Conservation (phyloP, 2,329 filamentous ascomycete genomes). For the Tolypocladium endophyticum region DNA sequence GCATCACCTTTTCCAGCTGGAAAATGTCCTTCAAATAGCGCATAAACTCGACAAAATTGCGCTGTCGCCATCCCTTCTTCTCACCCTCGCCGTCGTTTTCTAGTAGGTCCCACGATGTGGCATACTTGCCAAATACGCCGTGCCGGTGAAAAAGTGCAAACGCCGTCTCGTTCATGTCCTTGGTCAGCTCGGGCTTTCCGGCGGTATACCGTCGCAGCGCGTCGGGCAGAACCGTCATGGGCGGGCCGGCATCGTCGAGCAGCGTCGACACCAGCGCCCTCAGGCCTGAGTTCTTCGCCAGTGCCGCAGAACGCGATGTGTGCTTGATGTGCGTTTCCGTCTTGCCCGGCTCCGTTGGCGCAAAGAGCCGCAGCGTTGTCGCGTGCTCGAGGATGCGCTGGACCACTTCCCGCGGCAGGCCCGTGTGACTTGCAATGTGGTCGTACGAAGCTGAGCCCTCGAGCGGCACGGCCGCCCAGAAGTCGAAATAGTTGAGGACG, state of each 20-base stretch:
- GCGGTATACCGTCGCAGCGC: conserved; percentile 20
- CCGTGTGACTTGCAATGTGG: conserved; percentile 25
- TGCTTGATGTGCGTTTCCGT: conserved; percentile 17
- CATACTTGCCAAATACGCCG: conserved; percentile 16
- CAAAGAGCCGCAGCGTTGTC: conserved; percentile 27
- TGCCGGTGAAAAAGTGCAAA: conserved; percentile 25
- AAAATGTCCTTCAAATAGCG: conserved; percentile 28
- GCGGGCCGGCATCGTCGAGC: conserved; percentile 25
- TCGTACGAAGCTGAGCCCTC: conserved; percentile 31
- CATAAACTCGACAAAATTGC: conserved; percentile 29
- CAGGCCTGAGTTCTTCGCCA: conserved; percentile 21
- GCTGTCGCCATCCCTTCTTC: conserved; percentile 24
- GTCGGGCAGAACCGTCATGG: conserved; percentile 22
- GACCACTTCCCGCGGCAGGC: conserved; percentile 27
- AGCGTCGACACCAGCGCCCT: conserved; percentile 24
- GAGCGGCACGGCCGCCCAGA: conserved; percentile 39
- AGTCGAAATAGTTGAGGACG: conserved; percentile 40
- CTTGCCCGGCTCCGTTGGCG: conserved; percentile 10
- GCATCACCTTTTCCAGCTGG: conserved; percentile 21
- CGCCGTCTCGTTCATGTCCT: conserved; percentile 23
- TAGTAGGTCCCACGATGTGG: conserved; percentile 26
- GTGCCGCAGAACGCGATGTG: conserved; percentile 25
- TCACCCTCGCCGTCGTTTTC: conserved; percentile 29
- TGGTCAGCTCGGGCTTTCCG: conserved; percentile 18
- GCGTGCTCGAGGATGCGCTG: conserved; percentile 26